Percentiles rank a stretch among this genome's conserved stretches.
Evolutionary conservation across 352 stramenopile genomes (phyloP).

Genomic region (Achlya hypogyna): DNA sequence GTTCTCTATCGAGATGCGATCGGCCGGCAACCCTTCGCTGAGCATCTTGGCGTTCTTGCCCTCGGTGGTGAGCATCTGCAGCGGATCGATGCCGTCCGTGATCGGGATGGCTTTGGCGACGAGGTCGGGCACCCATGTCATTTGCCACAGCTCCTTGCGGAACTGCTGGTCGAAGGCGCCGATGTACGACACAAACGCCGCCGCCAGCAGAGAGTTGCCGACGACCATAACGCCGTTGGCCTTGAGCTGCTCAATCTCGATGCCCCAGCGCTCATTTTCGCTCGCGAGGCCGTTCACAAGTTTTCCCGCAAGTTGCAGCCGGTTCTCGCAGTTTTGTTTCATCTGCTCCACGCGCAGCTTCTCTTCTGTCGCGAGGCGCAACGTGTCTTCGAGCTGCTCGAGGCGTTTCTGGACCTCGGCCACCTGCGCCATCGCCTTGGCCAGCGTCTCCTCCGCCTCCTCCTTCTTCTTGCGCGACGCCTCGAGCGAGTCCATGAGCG

Average conservation of each 20-base stretch:
- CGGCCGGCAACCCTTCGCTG: constrained; percentile 92
- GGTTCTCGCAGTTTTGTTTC: constrained; percentile 88
- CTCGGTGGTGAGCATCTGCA: constrained; percentile 94
- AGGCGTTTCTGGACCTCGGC: constrained; percentile 90
- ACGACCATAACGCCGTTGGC: constrained; percentile 91
- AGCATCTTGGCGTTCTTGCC: constrained; percentile 97
- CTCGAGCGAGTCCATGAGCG: constrained; percentile 96
- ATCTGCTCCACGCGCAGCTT: constrained; percentile 96
- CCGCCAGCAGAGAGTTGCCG: constrained; percentile 93
- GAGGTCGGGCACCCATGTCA: constrained; percentile 84
- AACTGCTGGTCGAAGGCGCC: constrained; percentile 94
- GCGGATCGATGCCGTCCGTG: constrained; percentile 90
- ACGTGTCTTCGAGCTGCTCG: constrained; percentile 87
- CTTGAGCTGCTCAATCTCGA: constrained; percentile 95
- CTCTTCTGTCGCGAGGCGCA: constrained; percentile 90
- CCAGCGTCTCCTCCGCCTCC: constrained; percentile 88
- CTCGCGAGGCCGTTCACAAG: constrained; percentile 93
- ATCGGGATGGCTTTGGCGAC: constrained; percentile 88
- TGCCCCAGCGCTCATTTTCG: constrained; percentile 95
- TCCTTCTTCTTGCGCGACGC: constrained; percentile 89
- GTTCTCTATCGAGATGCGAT: constrained; percentile 97
- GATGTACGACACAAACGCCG: constrained; percentile 97
- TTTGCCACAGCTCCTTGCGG: constrained; percentile 70
- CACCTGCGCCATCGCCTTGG: constrained; percentile 87
- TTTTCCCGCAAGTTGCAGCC: constrained; percentile 88